These are phyloP conservation scores for Pythium scleroteichum DNA, from an alignment of 352 stramenopile species.

Conservation along the genomic window DNA sequence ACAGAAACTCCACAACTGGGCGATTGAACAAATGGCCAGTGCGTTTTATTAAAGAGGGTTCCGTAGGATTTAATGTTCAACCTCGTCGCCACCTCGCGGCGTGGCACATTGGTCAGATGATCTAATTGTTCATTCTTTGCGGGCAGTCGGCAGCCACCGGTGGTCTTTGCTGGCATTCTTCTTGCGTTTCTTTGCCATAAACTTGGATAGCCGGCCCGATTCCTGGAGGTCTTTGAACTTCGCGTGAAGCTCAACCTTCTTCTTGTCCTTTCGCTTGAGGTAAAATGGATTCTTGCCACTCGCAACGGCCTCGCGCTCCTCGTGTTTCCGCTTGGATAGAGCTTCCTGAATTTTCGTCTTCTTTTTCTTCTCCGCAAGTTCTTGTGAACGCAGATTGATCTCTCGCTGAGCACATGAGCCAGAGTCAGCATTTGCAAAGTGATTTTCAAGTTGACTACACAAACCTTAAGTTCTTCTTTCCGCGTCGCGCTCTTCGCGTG, in stretches of 20 bases:
- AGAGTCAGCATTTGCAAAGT: not conserved
- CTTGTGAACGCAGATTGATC: constrained; percentile 68
- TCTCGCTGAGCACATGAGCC: constrained; percentile 40
- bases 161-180: constrained; percentile 94
- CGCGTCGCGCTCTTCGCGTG: constrained; percentile 61
- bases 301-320: constrained; percentile 88
- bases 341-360: constrained; percentile 67
- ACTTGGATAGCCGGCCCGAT: constrained; percentile 88
- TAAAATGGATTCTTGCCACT: constrained; percentile 91
- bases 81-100: no score
- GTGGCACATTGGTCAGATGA: no score
- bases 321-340: constrained; percentile 79
- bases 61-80: no score
- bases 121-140: constrained; percentile 37
- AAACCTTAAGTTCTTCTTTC: constrained; percentile 82
- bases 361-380: constrained; percentile 76
- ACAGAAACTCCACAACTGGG: no score
- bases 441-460: not conserved
- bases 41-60: no score
- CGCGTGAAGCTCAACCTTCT: constrained; percentile 87
- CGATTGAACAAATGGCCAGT: no score
- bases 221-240: constrained; percentile 91
- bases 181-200: constrained; percentile 93
- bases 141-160: constrained; percentile 86
- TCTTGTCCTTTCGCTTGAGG: constrained; percentile 92